Conservation (phyloP, 176 grass and related monocot genomes). For the Carex kokanica region DNA sequence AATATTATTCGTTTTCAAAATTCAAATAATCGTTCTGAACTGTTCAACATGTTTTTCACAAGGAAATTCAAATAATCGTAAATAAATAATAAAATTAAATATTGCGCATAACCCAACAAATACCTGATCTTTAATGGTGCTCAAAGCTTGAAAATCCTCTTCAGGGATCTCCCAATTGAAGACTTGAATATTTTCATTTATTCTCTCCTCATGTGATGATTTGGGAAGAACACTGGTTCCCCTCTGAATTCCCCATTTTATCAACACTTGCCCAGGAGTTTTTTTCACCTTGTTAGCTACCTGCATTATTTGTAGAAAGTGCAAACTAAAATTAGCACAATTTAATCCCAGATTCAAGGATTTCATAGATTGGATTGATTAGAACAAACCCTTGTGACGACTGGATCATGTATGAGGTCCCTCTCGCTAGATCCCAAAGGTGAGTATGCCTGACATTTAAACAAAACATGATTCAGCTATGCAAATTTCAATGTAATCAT, state of each 20-base stretch:
- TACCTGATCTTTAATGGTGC: conserved; percentile 70
- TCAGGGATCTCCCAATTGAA: conserved; percentile 73
- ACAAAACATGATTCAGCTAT: neutral
- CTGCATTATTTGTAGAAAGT: conserved; percentile 21
- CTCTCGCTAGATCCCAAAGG: conserved; percentile 61
- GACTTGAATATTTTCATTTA: conserved; percentile 69
- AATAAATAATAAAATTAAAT: neutral
- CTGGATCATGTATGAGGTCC: conserved; percentile 53
- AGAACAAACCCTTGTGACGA: conserved; percentile 35
- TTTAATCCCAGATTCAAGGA: neutral
- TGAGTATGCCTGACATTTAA: conserved; percentile 56
- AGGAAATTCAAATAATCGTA: too few relatives aligned
- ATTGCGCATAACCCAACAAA: neutral
- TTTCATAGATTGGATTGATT: neutral
- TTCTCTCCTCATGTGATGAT: conserved; percentile 63
- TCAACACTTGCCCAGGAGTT: conserved; percentile 62
- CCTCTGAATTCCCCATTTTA: conserved; percentile 70
- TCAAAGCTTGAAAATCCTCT: conserved; percentile 59
- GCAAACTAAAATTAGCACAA: neutral
- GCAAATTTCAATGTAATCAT: neutral
- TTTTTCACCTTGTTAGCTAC: conserved; percentile 69
- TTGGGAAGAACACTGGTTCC: conserved; percentile 77
- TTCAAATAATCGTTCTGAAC: too few relatives aligned
- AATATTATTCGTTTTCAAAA: neutral
- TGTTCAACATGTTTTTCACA: too few relatives aligned